Evolutionary conservation across 345 rosid species (phyloP), one percentile per base, ranked within the genome.

Genomic region (Citrus reticulata): DNA sequence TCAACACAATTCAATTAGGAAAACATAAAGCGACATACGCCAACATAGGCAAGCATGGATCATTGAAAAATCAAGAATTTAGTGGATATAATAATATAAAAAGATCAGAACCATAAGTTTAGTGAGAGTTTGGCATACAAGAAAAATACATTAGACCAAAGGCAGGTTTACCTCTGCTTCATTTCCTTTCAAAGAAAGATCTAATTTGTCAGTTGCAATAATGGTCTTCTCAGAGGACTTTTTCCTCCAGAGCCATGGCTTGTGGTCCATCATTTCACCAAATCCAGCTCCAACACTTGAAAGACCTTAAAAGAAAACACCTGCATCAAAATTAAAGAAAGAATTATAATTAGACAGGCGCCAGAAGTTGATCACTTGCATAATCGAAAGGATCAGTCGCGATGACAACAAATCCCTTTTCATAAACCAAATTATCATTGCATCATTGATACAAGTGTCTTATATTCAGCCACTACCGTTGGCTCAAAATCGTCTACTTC

Each of bases 211-310:
- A 46, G 87, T 55, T 27, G 87, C 77, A 63, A 68, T 81, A 71
- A 85, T 73, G 65, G 76, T 82, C 84, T 90, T 91, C 85, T 92
- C 98, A 2, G 83, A 61, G 9, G 95, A 85, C 86, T 86, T 93
- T 88, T 93, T 95, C 89, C 88, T 90, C 98, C 98, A 91, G 71
- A 89, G 88, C 98, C 98, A 92, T 32, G 90, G 71, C 79, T 88
- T 95, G 37, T 88, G 87, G 71, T 95, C 97, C 98, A 95, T 95
- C 39, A 19, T 62, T 74, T 67, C 79, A 77, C 70, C 78, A 68
- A 73, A 22, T 60, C 78, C 63, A 34, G 67, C 39, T 67, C 25
- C 7, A 78, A 46, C 7, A 61, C 72, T 71, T 19, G 55, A 25
- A 54, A 13, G 24, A 57, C 75, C 59, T 62, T 81, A 49, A 14